Evolutionary conservation across 768 basidiomycete species (phyloP), one percentile per base, ranked within the genome.

Genomic region (Gautieria morchelliformis): DNA sequence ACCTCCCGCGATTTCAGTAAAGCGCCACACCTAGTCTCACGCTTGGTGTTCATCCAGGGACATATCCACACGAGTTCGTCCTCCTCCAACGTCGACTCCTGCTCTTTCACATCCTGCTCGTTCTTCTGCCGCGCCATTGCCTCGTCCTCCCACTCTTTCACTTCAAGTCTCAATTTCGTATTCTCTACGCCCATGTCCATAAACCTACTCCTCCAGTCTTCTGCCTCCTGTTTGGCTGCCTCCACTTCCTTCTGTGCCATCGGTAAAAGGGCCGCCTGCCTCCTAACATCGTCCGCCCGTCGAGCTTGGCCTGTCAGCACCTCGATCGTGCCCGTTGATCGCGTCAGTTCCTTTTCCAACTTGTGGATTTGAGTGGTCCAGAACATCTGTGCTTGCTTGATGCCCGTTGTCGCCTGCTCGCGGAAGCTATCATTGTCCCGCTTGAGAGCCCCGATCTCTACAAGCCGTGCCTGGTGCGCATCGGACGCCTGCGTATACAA

Each of bases 281-380:
- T 62, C 19, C 85, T 72, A 19, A 87, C 68, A 1, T 80, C 79
- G n/a, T 80, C 75, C 17, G 83, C 84, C 58, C 77, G 70, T 54
- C 65, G 63, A 52, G 84, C 83, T 65, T 80, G 81, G 67, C 81
- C 77, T 59, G 78, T 73, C 53, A 82, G 58, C 59, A 87, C 77
- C 22, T 70, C 67, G 12, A 75, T 70, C 53, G 77, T 64, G n/a
- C 64, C 71, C 59, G 75, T 75, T 77, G 78, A 82, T 50, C 72
- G 68, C 45, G 66, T 69, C 8, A 71, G 57, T 33, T 85, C 81
- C 4, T 68, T 74, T 59, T 80, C 75, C 22, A 85, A 65, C 19
- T 67, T 66, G 58, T 75, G 67, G 27, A 80, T 62, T 14, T 78
- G 75, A 49, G 67, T 67, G 61, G 78, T 74, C 59, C 78, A 83